A percentile compares a stretch with the other conserved stretches of the same genome.
Conservation (phyloP, 208 protist genomes). For the Leishmania amazonensis region DNA sequence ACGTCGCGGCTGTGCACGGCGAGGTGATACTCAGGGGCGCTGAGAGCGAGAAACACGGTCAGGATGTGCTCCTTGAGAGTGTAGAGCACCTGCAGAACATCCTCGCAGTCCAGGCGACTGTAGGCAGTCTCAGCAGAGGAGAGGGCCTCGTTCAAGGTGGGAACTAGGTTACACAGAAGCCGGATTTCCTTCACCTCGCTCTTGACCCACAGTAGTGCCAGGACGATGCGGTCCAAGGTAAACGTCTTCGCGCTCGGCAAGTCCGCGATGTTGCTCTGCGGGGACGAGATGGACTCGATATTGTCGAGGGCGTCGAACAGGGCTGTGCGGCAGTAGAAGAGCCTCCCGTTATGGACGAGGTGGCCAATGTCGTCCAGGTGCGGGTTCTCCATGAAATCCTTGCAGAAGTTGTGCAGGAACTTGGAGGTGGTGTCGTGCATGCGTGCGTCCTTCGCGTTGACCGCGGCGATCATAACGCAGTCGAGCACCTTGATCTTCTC, state of each 20-base stretch:
- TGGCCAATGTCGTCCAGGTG: conserved; percentile 53
- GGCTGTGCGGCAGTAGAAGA: conserved; percentile 63
- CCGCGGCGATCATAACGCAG: conserved; percentile 71
- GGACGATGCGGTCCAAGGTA: conserved; percentile 48
- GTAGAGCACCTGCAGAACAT: conserved; percentile 50
- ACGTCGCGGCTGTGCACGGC: conserved; percentile 71
- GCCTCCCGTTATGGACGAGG: conserved; percentile 68
- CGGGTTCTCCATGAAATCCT: conserved; percentile 61
- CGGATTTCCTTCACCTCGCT: conserved; percentile 55
- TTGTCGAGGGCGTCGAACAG: conserved; percentile 62
- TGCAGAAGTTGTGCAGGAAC: conserved; percentile 42
- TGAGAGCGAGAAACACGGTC: conserved; percentile 49
- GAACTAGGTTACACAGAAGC: conserved; percentile 45
- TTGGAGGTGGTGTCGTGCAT: conserved; percentile 51
- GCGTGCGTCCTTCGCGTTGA: conserved; percentile 53
- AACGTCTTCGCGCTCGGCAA: conserved; percentile 28
- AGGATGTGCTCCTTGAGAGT: conserved; percentile 52
- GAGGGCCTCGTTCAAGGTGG: conserved; percentile 48
- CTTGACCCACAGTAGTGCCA: conserved; percentile 61
- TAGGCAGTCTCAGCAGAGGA: conserved; percentile 48
- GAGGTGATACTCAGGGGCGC: conserved; percentile 64
- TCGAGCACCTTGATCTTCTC: conserved; percentile 84
- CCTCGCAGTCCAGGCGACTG: conserved; percentile 31
- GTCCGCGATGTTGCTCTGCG: conserved; percentile 21
- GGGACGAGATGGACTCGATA: conserved; percentile 36